Base-by-base conservation (phyloP, 371 early-diverging fungal genomes). In the Rhizomucor pusillus region DNA sequence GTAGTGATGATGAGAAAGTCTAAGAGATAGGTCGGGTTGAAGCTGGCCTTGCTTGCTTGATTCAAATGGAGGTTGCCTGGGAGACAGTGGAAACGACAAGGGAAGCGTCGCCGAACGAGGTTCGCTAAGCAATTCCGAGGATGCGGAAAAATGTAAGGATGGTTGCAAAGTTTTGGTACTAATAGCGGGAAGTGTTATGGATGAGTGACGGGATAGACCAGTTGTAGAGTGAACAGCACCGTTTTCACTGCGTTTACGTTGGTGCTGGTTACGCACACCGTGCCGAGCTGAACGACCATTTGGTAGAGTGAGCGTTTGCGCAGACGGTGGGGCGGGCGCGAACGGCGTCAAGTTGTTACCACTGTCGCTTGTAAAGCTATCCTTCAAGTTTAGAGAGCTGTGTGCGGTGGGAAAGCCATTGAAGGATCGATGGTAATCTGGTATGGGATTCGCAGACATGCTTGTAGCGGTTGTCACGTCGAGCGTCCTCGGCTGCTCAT, bases 361-460 rank as follows among this genome's bases (percentile, higher is more conserved):
- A n/a, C n/a, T n/a, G n/a, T n/a, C n/a, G n/a, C n/a, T n/a, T n/a
- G n/a, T n/a, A n/a, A n/a, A n/a, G n/a, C n/a, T n/a, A n/a, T n/a
- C n/a, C n/a, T n/a, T n/a, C n/a, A n/a, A n/a, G n/a, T n/a, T n/a
- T n/a, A n/a, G n/a, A n/a, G n/a, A n/a, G n/a, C n/a, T n/a, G n/a
- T n/a, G n/a, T n/a, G n/a, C n/a, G n/a, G n/a, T n/a, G 16, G 56
- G 44, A 54, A 54, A 60, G 4, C 60, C 60, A 23, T 55, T 54
- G 24, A 60, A 60, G 12, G 60, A 60, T 46, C 55, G 60, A 4
- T 55, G 60, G 44, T 55, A 54, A 49, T 60, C 60, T 34, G 54
- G 41, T 5, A 48, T 24, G 19, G 59, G 20, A 3, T 35, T 43
- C 10, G 29, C 43, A 48, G 43, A 20, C 2, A 44, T 46, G 11